Conservation (phyloP, 192 early-diverging fungal species). For the Rhizoclosmatium globosum region DNA sequence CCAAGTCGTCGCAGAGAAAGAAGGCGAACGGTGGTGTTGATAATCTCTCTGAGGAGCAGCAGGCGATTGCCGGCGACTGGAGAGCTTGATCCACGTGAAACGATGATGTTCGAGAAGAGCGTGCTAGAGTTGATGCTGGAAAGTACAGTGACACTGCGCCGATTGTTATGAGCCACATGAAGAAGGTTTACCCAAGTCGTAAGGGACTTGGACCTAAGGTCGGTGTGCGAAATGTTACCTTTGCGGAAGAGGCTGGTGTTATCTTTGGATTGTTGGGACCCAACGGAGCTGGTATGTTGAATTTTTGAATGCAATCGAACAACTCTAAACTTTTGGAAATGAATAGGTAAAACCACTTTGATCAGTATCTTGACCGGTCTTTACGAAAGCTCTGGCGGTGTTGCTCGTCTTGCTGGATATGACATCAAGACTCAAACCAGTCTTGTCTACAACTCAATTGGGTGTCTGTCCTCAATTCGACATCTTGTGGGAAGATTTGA, state of each 20-base stretch:
- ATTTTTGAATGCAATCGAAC: constrained; percentile 48
- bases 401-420: constrained; percentile 66
- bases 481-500: constrained; percentile 80
- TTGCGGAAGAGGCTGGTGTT: constrained; percentile 64
- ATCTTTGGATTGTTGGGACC: constrained; percentile 71
- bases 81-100: constrained; percentile 51
- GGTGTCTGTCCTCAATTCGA: constrained; percentile 79
- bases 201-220: constrained; percentile 53
- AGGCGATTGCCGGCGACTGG: constrained; percentile 45
- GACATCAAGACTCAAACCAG: constrained; percentile 62
- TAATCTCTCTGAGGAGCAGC: neutral
- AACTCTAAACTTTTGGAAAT: constrained; percentile 74
- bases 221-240: constrained; percentile 72
- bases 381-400: constrained; percentile 65
- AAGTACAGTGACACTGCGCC: constrained; percentile 48
- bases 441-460: constrained; percentile 70
- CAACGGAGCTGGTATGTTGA: constrained; percentile 56
- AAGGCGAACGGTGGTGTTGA: constrained; percentile 34
- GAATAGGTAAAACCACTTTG: constrained; percentile 80
- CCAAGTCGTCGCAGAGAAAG: constrained; percentile 33
- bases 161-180: constrained; percentile 67
- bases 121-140: constrained; percentile 56
- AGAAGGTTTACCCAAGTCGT: constrained; percentile 65
- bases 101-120: constrained; percentile 69
- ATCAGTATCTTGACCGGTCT: constrained; percentile 78